Conservation (phyloP, 2,329 filamentous ascomycete species). For the Aspergillus candidus region DNA sequence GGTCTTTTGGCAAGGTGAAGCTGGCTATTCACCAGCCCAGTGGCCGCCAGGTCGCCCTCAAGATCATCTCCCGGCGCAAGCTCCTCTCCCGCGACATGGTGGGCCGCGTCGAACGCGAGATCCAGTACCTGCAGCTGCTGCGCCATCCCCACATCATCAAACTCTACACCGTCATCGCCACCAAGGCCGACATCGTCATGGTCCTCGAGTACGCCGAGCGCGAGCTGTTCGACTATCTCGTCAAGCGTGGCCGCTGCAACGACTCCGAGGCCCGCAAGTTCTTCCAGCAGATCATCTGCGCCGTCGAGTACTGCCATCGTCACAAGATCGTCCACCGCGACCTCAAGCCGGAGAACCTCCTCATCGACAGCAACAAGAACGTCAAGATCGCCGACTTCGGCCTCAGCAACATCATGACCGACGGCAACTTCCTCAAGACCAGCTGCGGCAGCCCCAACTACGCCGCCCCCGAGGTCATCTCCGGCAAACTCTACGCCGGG, state of each 20-base stretch:
- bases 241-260: constrained; percentile 84
- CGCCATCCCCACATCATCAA: constrained; percentile 99
- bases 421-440: constrained; percentile 97
- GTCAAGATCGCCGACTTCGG: constrained; percentile 99
- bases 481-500: constrained; percentile 92
- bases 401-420: constrained; percentile 99
- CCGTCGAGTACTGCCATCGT: constrained; percentile 96
- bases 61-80: constrained; percentile 95
- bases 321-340: constrained; percentile 99
- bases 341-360: constrained; percentile 91
- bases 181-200: constrained; percentile 93
- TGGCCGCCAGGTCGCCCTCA: constrained; percentile 91
- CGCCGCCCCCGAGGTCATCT: constrained; percentile 94
- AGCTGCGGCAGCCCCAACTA: constrained; percentile 98
- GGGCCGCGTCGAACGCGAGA: constrained; percentile 92
- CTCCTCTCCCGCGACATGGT: constrained; percentile 97
- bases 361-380: constrained; percentile 91
- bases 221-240: constrained; percentile 97
- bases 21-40: constrained; percentile 87
- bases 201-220: constrained; percentile 95
- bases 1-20: constrained; percentile 98
- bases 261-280: constrained; percentile 93
- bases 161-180: constrained; percentile 97
- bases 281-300: constrained; percentile 98
- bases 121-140: constrained; percentile 92